These are phyloP conservation scores for Trichoderma sp. DNA, from an alignment of 2,329 filamentous ascomycete species.

Conservation along the genomic window DNA sequence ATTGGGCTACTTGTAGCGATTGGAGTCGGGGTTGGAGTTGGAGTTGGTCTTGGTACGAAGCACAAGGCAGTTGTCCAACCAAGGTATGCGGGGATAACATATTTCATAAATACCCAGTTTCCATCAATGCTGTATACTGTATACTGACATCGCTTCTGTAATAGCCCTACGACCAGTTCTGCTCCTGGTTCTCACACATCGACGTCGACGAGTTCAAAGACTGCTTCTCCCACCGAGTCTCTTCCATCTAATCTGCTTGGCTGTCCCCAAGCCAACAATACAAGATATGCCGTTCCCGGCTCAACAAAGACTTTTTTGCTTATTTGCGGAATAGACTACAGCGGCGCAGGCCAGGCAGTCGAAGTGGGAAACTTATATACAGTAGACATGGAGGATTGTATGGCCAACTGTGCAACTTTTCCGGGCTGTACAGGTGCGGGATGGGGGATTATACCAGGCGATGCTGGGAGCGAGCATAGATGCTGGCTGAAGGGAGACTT, in stretches of 20 bases:
- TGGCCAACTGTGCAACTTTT: slow-evolving; percentile 46
- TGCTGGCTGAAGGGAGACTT: slow-evolving; percentile 50
- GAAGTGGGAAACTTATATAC: slow-evolving; percentile 42
- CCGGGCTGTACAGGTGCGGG: slow-evolving; percentile 45
- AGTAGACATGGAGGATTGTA: slow-evolving; percentile 46
- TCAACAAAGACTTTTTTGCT: slow-evolving; percentile 46
- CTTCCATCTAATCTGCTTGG: slow-evolving; percentile 34
- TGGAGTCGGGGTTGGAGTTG: slow-evolving; percentile 42
- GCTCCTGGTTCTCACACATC: not conserved
- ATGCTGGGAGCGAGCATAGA: slow-evolving; percentile 41
- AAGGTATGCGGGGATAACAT: not conserved
- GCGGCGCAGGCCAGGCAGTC: slow-evolving; percentile 37
- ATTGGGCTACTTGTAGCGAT: slow-evolving; percentile 41
- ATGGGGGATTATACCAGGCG: slow-evolving; percentile 49
- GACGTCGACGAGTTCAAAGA: slow-evolving; percentile 30
- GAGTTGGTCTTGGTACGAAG: not conserved
- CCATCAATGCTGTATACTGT: not conserved
- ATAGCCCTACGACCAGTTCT: not conserved
- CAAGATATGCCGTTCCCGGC: slow-evolving; percentile 45
- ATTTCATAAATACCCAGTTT: not conserved
- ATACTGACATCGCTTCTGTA: not conserved
- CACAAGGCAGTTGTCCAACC: slow-evolving; percentile 20
- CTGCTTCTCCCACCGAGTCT: slow-evolving; percentile 27
- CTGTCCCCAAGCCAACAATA: slow-evolving; percentile 49
- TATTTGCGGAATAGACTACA: slow-evolving; percentile 50